Evolutionary conservation across 1,139 yeast species (phyloP).

Genomic region (Pichia sp.): DNA sequence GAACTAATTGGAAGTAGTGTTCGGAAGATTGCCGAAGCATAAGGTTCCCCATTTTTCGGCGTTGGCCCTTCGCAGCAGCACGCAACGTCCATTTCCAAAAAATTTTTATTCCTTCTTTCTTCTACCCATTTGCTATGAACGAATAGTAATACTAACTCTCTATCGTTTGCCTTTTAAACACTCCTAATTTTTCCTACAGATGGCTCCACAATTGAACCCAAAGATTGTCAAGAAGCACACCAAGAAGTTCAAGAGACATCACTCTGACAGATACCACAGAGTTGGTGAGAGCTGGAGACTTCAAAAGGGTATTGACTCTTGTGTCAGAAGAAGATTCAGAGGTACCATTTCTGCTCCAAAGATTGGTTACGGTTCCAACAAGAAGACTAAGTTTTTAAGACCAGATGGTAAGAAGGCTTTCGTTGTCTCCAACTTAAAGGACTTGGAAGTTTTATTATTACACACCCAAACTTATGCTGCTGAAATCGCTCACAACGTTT

Average conservation of each 20-base stretch:
- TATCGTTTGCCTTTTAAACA: neutral
- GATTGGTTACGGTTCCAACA: conserved; percentile 99
- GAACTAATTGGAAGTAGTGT: no score
- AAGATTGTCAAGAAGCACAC: conserved; percentile 99
- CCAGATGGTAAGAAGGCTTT: conserved; percentile 98
- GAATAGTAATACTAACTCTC: conserved; percentile 9
- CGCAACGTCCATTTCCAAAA: neutral
- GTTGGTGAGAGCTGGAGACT: conserved; percentile 99
- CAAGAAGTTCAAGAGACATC: conserved; percentile 99
- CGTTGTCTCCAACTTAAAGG: conserved; percentile 88
- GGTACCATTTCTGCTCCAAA: conserved; percentile 99
- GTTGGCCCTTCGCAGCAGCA: neutral
- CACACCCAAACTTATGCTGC: conserved; percentile 99
- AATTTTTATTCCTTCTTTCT: neutral
- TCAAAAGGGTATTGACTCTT: conserved; percentile 99
- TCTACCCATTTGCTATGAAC: neutral
- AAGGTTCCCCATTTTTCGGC: no score
- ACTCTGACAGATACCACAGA: conserved; percentile 99
- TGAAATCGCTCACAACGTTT: conserved; percentile 98
- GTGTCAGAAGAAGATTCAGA: conserved; percentile 99
- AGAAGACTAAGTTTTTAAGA: conserved; percentile 91
- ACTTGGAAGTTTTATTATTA: conserved; percentile 91
- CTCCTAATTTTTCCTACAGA: conserved; percentile 30
- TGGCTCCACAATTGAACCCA: conserved; percentile 99
- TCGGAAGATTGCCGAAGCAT: no score